Conservation (phyloP, 1,284 basidiomycete genomes). For the Rhodotorula sp. region DNA sequence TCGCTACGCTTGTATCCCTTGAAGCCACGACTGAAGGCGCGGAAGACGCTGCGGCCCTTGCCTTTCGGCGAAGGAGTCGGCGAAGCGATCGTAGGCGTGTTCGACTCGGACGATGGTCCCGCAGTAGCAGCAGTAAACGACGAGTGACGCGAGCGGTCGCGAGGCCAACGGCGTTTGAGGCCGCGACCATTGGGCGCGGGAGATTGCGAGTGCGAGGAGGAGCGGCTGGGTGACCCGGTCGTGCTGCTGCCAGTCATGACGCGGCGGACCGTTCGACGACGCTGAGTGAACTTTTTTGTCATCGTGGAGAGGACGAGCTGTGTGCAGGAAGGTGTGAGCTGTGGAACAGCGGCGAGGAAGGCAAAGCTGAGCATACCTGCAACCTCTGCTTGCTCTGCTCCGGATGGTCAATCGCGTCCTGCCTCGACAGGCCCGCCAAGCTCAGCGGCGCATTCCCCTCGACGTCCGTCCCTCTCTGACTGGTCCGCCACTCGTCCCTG, state of each 20-base stretch:
- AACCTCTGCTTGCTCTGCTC: constrained; percentile 47
- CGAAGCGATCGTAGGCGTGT: background rate
- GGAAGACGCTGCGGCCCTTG: background rate
- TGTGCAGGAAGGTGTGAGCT: too few species aligned
- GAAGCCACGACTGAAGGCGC: background rate
- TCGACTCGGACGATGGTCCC: background rate
- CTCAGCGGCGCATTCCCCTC: background rate
- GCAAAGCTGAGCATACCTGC: constrained; percentile 15
- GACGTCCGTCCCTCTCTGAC: constrained; percentile 9
- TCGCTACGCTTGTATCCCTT: background rate
- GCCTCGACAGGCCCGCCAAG: constrained; percentile 38
- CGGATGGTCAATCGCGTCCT: constrained; percentile 46
- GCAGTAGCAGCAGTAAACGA: constrained; percentile 2
- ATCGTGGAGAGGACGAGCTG: constrained; percentile 54
- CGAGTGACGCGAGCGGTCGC: background rate
- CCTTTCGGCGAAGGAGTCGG: background rate
- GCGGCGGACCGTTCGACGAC: constrained; percentile 50
- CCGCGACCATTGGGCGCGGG: background rate
- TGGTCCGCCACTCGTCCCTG: constrained; percentile 9
- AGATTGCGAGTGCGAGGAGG: background rate
- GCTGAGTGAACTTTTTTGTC: constrained; percentile 53
- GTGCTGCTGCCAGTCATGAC: constrained; percentile 40
- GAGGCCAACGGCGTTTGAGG: constrained; percentile 1
- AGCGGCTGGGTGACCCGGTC: background rate
- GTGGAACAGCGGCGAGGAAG: too few species aligned